phyloP scores from a whole-genome alignment of 2,329 filamentous ascomycete genomes.

The Calonectria montana region DNA sequence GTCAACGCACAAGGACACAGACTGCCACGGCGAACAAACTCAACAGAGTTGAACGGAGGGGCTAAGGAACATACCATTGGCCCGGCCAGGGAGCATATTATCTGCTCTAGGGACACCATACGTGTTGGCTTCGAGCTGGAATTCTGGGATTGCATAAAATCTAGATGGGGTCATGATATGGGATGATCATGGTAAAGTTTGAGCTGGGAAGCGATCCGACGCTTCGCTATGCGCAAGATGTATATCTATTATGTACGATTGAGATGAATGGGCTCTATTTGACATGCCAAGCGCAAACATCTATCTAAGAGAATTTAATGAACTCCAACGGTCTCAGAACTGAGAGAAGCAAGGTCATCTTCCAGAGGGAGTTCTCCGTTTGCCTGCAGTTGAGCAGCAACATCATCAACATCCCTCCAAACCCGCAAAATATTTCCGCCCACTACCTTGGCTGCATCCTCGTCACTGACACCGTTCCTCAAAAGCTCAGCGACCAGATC shows the following conservation, averaged over 20 bases:
- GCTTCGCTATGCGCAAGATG: slow-evolving; percentile 44
- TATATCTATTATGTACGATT: slow-evolving; percentile 47
- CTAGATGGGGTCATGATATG: neutral
- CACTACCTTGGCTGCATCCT: slow-evolving; percentile 78
- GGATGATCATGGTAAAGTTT: slow-evolving; percentile 5
- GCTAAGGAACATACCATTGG: slow-evolving; percentile 30
- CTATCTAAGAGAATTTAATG: slow-evolving; percentile 5
- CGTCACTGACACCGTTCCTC: slow-evolving; percentile 77
- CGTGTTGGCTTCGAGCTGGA: neutral
- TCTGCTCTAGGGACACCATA: neutral
- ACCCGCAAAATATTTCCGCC: slow-evolving; percentile 87
- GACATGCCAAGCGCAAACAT: neutral
- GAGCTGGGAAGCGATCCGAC: slow-evolving; percentile 8
- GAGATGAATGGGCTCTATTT: slow-evolving; percentile 31
- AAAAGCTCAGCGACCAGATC: slow-evolving; percentile 81
- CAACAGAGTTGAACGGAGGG: slow-evolving; percentile 64
- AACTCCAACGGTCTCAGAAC: slow-evolving; percentile 23
- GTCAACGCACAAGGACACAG: slow-evolving; percentile 87
- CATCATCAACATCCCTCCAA: slow-evolving; percentile 81
- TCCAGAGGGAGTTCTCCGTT: slow-evolving; percentile 64
- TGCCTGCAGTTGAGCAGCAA: slow-evolving; percentile 74
- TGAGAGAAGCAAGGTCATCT: slow-evolving; percentile 55
- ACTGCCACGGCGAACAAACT: slow-evolving; percentile 70
- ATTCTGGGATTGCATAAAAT: neutral
- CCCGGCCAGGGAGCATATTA: neutral